Percentiles rank a stretch among this genome's conserved stretches.
phyloP scores from a whole-genome alignment of 345 rosid genomes.

The Boechera retrofracta region DNA sequence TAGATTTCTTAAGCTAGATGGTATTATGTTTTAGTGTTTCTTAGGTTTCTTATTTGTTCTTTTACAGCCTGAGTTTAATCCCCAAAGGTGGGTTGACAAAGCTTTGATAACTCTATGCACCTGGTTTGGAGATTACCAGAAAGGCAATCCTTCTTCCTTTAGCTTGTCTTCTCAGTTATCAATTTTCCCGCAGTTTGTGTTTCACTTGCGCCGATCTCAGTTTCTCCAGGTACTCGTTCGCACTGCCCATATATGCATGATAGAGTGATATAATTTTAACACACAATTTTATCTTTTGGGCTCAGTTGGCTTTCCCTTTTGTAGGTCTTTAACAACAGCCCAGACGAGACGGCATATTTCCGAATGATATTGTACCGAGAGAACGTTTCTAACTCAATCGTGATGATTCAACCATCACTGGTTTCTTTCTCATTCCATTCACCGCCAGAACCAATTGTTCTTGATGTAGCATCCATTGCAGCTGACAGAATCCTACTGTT shows the following conservation, averaged over 20 bases:
- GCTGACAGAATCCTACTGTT: constrained; percentile 87
- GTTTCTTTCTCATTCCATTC: constrained; percentile 92
- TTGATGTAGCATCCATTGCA: constrained; percentile 88
- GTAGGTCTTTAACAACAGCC: constrained; percentile 96
- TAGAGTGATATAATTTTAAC: not conserved
- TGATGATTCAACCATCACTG: constrained; percentile 97
- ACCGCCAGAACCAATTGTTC: constrained; percentile 81
- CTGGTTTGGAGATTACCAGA: constrained; percentile 85
- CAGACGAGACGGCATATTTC: constrained; percentile 96
- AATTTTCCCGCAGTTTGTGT: constrained; percentile 86
- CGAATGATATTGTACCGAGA: constrained; percentile 89
- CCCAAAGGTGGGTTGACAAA: constrained; percentile 95
- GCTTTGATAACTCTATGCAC: constrained; percentile 83
- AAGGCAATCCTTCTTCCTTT: constrained; percentile 82
- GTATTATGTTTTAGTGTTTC: constrained; percentile 8
- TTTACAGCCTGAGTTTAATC: constrained; percentile 83
- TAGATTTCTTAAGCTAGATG: constrained; percentile 11
- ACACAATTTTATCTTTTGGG: not conserved
- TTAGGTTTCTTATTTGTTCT: constrained; percentile 9
- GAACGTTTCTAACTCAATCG: constrained; percentile 85
- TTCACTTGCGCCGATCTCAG: constrained; percentile 94
- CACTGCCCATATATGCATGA: constrained; percentile 3
- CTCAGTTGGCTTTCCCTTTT: constrained; percentile 35
- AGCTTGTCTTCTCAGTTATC: constrained; percentile 79
- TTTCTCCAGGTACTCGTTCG: constrained; percentile 77